Conservation (phyloP, 1,284 basidiomycete species). For the Ustanciosporium gigantosporum region DNA sequence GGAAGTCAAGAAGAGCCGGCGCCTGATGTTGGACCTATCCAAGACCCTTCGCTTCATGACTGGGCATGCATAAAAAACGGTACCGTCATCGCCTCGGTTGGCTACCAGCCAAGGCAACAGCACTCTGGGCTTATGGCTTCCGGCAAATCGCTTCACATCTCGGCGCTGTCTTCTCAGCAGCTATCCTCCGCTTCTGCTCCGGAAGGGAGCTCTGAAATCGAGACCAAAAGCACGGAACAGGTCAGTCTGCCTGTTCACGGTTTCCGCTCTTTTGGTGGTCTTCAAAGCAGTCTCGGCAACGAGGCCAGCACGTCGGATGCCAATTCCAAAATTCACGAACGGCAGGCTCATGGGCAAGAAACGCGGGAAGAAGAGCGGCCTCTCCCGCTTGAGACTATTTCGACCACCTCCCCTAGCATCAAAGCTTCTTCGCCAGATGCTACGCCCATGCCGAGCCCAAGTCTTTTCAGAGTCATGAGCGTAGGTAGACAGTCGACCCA, state of each 20-base stretch:
- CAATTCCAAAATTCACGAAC: no score
- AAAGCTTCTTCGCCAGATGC: constrained; percentile 39
- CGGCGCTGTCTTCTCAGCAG: constrained; percentile 26
- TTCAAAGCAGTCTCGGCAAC: constrained; percentile 24
- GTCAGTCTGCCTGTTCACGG: constrained; percentile 45
- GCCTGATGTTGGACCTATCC: constrained; percentile 26
- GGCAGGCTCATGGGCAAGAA: no score
- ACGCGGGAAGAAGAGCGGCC: no score
- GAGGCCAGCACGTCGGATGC: background rate
- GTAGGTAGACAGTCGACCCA: constrained; percentile 6
- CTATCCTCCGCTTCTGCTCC: constrained; percentile 16
- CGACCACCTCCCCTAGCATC: constrained; percentile 13
- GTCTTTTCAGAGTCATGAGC: constrained; percentile 25
- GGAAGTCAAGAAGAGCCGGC: constrained; percentile 15
- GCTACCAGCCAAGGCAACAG: constrained; percentile 32
- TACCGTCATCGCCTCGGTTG: constrained; percentile 18
- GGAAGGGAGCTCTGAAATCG: background rate
- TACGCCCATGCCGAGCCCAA: constrained; percentile 49
- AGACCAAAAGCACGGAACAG: constrained; percentile 8
- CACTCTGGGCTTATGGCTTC: constrained; percentile 34
- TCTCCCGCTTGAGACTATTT: background rate
- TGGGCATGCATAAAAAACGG: constrained; percentile 52
- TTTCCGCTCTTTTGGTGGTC: constrained; percentile 49
- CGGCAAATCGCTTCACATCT: constrained; percentile 39
- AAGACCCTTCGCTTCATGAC: constrained; percentile 21